phyloP scores from a whole-genome alignment of 2,329 filamentous ascomycete genomes.

The Fusarium hostae region DNA sequence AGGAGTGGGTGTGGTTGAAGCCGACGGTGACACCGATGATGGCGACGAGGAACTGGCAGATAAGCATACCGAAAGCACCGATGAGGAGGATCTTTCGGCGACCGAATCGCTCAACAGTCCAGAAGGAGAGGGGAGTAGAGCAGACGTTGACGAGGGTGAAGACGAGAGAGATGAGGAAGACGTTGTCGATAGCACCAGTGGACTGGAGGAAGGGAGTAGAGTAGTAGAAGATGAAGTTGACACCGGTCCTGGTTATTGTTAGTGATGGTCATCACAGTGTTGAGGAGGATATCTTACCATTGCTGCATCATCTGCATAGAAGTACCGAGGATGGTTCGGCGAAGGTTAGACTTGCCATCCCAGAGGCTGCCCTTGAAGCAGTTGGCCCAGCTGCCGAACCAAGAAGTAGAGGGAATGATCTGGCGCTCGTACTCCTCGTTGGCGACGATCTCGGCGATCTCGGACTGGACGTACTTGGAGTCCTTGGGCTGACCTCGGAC shows the following conservation, averaged over 20 bases:
- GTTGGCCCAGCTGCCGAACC: slow-evolving; percentile 35
- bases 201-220: slow-evolving; percentile 86
- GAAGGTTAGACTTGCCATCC: slow-evolving; percentile 53
- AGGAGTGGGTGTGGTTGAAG: slow-evolving; percentile 59
- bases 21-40: slow-evolving; percentile 76
- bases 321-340: slow-evolving; percentile 68
- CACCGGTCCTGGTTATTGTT: slow-evolving; percentile 71
- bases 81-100: slow-evolving; percentile 82
- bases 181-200: slow-evolving; percentile 78
- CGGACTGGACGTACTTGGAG: slow-evolving; percentile 37
- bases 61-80: slow-evolving; percentile 83
- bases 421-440: slow-evolving; percentile 84
- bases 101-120: slow-evolving; percentile 82
- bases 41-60: slow-evolving; percentile 88
- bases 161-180: slow-evolving; percentile 85
- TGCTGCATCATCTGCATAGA: slow-evolving; percentile 86
- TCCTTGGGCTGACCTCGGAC: slow-evolving; percentile 37
- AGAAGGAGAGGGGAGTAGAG: slow-evolving; percentile 90
- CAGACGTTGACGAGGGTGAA: slow-evolving; percentile 89
- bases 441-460: slow-evolving; percentile 68
- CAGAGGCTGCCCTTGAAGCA: slow-evolving; percentile 48
- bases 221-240: slow-evolving; percentile 94
- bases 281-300: slow-evolving; percentile 50
- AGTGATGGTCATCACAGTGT: not conserved
- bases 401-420: slow-evolving; percentile 27